Conservation (phyloP, 805 yeast species). For the Yarrowia divulgata region DNA sequence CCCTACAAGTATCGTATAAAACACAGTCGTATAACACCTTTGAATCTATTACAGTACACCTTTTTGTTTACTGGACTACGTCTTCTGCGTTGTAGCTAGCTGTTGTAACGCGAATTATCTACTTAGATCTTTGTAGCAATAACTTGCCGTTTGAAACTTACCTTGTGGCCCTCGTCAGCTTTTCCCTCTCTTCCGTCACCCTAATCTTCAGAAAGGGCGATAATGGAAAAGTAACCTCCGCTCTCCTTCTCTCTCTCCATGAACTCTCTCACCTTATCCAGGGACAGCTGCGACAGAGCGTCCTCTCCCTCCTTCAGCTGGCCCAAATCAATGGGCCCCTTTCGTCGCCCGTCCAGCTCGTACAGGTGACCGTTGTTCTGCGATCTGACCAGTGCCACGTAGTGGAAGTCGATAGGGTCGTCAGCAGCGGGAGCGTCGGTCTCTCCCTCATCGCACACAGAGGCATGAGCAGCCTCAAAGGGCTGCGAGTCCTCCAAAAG, state of each 20-base stretch:
- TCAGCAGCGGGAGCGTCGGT: conserved; percentile 54
- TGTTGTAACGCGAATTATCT: conserved; percentile 12
- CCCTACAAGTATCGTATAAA: no score
- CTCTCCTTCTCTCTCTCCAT: conserved; percentile 56
- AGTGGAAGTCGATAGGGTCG: conserved; percentile 69
- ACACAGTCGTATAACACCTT: background rate
- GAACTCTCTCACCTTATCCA: conserved; percentile 68
- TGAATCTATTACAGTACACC: background rate
- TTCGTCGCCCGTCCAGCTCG: conserved; percentile 89
- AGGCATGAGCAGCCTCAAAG: conserved; percentile 54
- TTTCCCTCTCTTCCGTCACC: background rate
- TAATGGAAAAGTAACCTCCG: conserved; percentile 66
- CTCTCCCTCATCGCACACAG: conserved; percentile 51
- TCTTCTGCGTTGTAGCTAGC: background rate
- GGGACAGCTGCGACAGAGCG: conserved; percentile 59
- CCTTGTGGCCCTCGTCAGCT: background rate
- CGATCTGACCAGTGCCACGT: conserved; percentile 70
- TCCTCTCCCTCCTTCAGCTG: conserved; percentile 54
- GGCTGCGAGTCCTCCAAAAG: conserved; percentile 55
- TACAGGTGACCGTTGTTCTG: conserved; percentile 64
- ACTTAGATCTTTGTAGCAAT: conserved; percentile 12
- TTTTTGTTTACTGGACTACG: no score
- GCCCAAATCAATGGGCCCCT: conserved; percentile 75
- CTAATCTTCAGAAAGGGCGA: conserved; percentile 63
- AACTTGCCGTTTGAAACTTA: background rate